Conservation (phyloP, 768 basidiomycete species). For the Ephemerocybe angulata region DNA sequence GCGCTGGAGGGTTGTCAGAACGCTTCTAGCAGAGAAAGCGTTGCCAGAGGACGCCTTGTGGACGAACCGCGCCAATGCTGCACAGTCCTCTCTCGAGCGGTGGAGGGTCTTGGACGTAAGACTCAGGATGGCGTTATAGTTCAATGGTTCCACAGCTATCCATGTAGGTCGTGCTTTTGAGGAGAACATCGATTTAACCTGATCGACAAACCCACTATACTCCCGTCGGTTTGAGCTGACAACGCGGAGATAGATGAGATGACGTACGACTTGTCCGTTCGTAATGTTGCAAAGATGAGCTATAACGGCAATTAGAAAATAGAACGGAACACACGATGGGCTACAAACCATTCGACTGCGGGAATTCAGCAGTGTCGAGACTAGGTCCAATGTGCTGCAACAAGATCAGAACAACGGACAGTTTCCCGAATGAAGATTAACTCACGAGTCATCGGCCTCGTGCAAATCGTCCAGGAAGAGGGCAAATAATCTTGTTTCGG, state of each 20-base stretch:
- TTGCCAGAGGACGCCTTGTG: slow-evolving; percentile 61
- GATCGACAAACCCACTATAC: slow-evolving; percentile 43
- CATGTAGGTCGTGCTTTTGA: slow-evolving; percentile 58
- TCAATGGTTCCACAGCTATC: slow-evolving; percentile 62
- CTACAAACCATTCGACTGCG: slow-evolving; percentile 57
- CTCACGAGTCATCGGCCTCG: slow-evolving; percentile 67
- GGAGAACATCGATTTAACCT: slow-evolving; percentile 54
- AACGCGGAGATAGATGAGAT: neutral
- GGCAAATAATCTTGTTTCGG: slow-evolving; percentile 67
- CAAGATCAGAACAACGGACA: slow-evolving; percentile 2
- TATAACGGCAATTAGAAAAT: slow-evolving; percentile 20
- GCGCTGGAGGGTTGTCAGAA: slow-evolving; percentile 59
- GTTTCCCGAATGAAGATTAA: neutral
- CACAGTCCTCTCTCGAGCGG: slow-evolving; percentile 52
- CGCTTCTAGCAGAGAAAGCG: slow-evolving; percentile 64
- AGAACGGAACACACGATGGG: neutral
- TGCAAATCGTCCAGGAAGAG: slow-evolving; percentile 73
- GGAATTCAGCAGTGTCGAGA: slow-evolving; percentile 61
- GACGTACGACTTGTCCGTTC: slow-evolving; percentile 49
- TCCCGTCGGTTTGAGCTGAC: slow-evolving; percentile 3
- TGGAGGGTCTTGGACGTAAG: slow-evolving; percentile 65
- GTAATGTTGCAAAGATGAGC: slow-evolving; percentile 63
- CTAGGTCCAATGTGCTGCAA: slow-evolving; percentile 60
- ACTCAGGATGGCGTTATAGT: slow-evolving; percentile 50
- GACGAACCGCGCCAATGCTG: slow-evolving; percentile 51